These are phyloP conservation scores for Pseudocercospora pini-densiflorae DNA, from an alignment of 2,329 filamentous ascomycete species.

Conservation along the genomic window DNA sequence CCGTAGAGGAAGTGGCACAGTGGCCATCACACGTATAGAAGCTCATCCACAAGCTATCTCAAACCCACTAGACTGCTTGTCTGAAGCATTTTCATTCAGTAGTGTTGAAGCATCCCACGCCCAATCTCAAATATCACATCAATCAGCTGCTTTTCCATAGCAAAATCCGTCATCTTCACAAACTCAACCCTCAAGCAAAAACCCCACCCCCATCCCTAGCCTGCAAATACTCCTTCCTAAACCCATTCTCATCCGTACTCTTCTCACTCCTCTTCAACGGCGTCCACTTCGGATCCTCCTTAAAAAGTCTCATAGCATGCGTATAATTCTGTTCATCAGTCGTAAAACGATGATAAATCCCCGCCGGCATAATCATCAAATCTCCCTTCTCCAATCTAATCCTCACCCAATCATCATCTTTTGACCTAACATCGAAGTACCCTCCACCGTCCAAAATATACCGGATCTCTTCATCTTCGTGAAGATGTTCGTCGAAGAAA, in stretches of 20 bases:
- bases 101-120: background rate
- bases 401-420: conserved; percentile 85
- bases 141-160: too few relatives aligned
- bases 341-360: conserved; percentile 97
- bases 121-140: background rate
- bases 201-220: conserved; percentile 21
- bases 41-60: too few relatives aligned
- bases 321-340: conserved; percentile 92
- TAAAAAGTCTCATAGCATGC: conserved; percentile 94
- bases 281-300: conserved; percentile 99
- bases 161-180: background rate
- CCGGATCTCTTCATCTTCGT: conserved; percentile 98
- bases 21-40: background rate
- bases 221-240: conserved; percentile 76
- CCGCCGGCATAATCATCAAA: conserved; percentile 88
- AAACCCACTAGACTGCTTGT: too few relatives aligned
- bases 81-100: too few relatives aligned
- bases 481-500: conserved; percentile 95
- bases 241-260: conserved; percentile 78
- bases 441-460: conserved; percentile 89
- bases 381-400: conserved; percentile 85
- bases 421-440: conserved; percentile 88
- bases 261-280: conserved; percentile 74
- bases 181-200: conserved; percentile 9
- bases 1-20: background rate